Conservation (phyloP, 495 filamentous ascomycete species). For the Bryoglossum gracile region DNA sequence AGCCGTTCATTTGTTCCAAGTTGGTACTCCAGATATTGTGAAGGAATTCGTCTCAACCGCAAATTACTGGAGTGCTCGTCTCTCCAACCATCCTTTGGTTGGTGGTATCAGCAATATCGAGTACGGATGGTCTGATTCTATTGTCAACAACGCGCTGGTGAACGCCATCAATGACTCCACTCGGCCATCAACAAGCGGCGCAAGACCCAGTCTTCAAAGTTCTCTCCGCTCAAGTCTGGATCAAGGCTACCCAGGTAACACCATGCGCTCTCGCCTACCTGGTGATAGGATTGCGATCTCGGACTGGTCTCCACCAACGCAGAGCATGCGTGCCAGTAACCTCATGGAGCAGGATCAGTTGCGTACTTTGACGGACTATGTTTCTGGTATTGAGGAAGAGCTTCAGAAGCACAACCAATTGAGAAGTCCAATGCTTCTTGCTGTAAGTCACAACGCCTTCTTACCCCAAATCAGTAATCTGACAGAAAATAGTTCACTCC, state of each 20-base stretch:
- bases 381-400: conserved; percentile 79
- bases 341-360: conserved; percentile 77
- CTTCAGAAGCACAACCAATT: conserved; percentile 81
- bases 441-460: conserved; percentile 40
- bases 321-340: conserved; percentile 77
- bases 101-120: conserved; percentile 95
- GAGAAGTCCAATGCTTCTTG: conserved; percentile 73
- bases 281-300: conserved; percentile 80
- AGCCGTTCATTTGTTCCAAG: conserved; percentile 95
- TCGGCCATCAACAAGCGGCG: conserved; percentile 23
- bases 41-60: conserved; percentile 89
- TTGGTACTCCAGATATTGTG: conserved; percentile 90
- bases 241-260: conserved; percentile 38
- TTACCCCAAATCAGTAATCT: neutral
- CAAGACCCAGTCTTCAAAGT: conserved; percentile 60
- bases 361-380: conserved; percentile 64
- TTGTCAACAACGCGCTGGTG: conserved; percentile 70
- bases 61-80: conserved; percentile 95
- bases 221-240: conserved; percentile 68
- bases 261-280: conserved; percentile 60
- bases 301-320: conserved; percentile 90
- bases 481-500: conserved; percentile 59
- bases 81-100: conserved; percentile 86
- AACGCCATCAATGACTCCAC: conserved; percentile 39
- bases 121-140: conserved; percentile 90